phyloP scores from a whole-genome alignment of 345 rosid species.

The Geranium brycei region DNA sequence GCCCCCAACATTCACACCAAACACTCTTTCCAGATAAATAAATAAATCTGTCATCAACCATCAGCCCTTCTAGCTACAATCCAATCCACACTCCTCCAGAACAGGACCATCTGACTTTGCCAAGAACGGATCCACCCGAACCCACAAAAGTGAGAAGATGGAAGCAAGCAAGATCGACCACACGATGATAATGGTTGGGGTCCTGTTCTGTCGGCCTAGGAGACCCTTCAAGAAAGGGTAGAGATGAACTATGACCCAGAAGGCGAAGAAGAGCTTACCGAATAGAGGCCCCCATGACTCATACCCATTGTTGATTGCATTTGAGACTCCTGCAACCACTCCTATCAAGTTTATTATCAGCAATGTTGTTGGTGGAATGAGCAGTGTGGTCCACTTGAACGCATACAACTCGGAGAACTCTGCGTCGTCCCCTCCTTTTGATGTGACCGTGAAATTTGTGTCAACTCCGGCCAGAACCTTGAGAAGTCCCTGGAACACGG shows the following conservation, averaged over 20 bases:
- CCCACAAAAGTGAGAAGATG: conserved; percentile 61
- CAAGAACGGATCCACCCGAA: conserved; percentile 44
- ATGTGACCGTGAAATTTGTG: conserved; percentile 54
- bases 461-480: conserved; percentile 50
- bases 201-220: conserved; percentile 40
- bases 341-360: conserved; percentile 48
- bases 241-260: conserved; percentile 59
- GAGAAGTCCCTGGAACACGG: conserved; percentile 51
- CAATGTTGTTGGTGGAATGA: conserved; percentile 53
- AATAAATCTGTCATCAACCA: background rate
- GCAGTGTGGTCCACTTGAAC: conserved; percentile 55
- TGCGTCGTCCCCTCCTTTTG: conserved; percentile 45
- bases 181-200: conserved; percentile 52
- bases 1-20: background rate
- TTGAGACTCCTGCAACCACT: conserved; percentile 43
- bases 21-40: background rate
- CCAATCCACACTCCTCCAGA: conserved; percentile 59
- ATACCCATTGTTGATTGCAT: conserved; percentile 49
- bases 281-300: conserved; percentile 66
- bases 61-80: conserved; percentile 26
- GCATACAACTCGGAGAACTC: conserved; percentile 39
- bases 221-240: conserved; percentile 63
- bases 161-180: conserved; percentile 68
- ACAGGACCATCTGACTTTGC: conserved; percentile 34
- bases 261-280: conserved; percentile 54